These are phyloP conservation scores for Whalleya microplaca DNA, from an alignment of 2,329 filamentous ascomycete genomes.

Conservation along the genomic window DNA sequence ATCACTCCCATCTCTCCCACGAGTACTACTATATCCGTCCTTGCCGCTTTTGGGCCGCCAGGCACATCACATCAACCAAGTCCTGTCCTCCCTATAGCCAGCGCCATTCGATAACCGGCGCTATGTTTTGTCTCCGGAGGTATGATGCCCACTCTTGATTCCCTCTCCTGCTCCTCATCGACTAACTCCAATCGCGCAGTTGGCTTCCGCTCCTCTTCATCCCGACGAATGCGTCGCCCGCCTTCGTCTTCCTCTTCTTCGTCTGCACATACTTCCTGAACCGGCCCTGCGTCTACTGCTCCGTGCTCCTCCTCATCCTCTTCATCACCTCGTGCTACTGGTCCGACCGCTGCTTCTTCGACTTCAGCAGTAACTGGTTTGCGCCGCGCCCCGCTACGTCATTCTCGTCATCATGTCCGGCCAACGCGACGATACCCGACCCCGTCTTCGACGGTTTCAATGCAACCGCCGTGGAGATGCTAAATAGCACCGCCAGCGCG, in stretches of 20 bases:
- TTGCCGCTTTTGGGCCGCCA: not conserved
- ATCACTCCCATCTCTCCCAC: no score
- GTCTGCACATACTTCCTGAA: constrained; percentile 95
- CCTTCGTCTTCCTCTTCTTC: constrained; percentile 88
- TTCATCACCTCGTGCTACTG: constrained; percentile 91
- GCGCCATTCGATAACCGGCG: constrained; percentile 14
- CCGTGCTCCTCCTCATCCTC: constrained; percentile 90
- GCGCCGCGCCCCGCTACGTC: constrained; percentile 66
- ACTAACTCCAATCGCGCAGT: constrained; percentile 48
- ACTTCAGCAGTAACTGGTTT: constrained; percentile 92
- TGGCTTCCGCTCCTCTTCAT: constrained; percentile 90
- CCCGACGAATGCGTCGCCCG: constrained; percentile 80
- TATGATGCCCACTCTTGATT: constrained; percentile 33
- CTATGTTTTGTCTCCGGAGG: constrained; percentile 68
- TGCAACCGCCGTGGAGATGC: constrained; percentile 54
- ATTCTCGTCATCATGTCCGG: constrained; percentile 26
- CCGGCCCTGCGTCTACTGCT: constrained; percentile 97
- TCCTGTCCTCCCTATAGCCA: not conserved
- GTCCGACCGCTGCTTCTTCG: constrained; percentile 90
- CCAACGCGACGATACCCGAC: constrained; percentile 37
- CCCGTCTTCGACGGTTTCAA: constrained; percentile 46
- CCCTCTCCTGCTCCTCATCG: constrained; percentile 1
- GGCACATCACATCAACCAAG: not conserved
- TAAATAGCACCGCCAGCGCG: constrained; percentile 72
- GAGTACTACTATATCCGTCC: not conserved